Base-by-base conservation (phyloP, 1,284 basidiomycete genomes). In the Kwoniella shivajii region DNA sequence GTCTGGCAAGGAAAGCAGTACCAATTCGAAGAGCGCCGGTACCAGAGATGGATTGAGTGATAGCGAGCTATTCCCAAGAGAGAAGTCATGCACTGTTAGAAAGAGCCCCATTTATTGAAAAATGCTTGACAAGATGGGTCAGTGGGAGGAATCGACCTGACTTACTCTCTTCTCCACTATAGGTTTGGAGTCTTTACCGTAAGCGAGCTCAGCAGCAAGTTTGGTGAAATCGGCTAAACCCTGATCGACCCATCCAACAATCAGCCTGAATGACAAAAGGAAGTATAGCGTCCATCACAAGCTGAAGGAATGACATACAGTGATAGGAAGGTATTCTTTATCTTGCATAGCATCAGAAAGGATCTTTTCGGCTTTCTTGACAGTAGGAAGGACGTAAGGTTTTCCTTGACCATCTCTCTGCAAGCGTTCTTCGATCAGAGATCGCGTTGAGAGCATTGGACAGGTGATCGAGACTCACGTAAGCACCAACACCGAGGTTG, bases 311-410 rank as follows among this genome's bases (percentile, higher is more conserved):
- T 5, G 9, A 63, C 74, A 53, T 46, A 73, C 75, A 53, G 91
- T 95, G 78, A 99, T 99, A 63, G 92, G 92, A 47, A 98, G 86
- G 80, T 99, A 99, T 80, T 99, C 95, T 82, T 99, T 98, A 86
- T 99, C 95, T 44, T 84, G 83, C 64, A 86, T 85, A 62, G 84
- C 80, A 30, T 82, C 79, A 59, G 84, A 80, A 60, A 98, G 79
- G 51, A 66, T 64, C 78, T 66, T 59, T 86, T 78, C 76, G 51
- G 76, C 90, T 84, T 92, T 89, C 76, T 89, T 88, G 56, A 99
- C 95, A 51, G 88, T 88, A 52, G 84, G 86, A 54, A 99, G 84
- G 52, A 99, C 87, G 78, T 94, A 99, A 4, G 95, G 94, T 82
- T 97, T 98, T 61, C 95, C 95, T 60, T 89, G 83, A 66, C 86